Percentiles rank a stretch among this genome's conserved stretches.
These are phyloP conservation scores for Ambrosia trifida DNA, from an alignment of 129 eudicot genomes.

Conservation along the genomic window DNA sequence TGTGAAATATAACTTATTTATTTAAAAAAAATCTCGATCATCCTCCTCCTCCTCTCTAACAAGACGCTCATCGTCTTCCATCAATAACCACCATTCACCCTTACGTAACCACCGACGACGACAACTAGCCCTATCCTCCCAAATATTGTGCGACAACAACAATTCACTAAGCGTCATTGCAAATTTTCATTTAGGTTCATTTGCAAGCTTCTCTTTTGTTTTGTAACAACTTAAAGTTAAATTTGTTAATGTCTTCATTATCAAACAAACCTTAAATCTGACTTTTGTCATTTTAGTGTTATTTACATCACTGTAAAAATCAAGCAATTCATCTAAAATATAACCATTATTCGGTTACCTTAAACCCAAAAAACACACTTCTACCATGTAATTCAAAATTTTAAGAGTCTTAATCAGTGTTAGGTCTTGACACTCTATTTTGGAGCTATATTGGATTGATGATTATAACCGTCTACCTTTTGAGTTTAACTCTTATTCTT, in stretches of 20 bases:
- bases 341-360: no score
- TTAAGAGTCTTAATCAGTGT: no score
- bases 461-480: background rate
- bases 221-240: background rate
- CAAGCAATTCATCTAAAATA: no score
- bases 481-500: no score
- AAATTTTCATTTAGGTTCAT: background rate
- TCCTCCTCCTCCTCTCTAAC: background rate
- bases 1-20: background rate
- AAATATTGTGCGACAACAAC: background rate
- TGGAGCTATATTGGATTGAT: background rate
- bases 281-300: no score
- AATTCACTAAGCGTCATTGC: background rate
- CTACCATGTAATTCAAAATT: no score
- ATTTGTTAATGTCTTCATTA: no score
- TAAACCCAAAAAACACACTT: no score
- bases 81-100: background rate
- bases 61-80: background rate
- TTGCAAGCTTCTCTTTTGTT: background rate
- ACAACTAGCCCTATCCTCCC: background rate
- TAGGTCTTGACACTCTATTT: no score
- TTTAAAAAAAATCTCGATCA: background rate
- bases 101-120: background rate
- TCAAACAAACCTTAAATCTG: background rate
- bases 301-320: no score